Conservation (phyloP, 768 basidiomycete species). For the Termitomyces sp. region DNA sequence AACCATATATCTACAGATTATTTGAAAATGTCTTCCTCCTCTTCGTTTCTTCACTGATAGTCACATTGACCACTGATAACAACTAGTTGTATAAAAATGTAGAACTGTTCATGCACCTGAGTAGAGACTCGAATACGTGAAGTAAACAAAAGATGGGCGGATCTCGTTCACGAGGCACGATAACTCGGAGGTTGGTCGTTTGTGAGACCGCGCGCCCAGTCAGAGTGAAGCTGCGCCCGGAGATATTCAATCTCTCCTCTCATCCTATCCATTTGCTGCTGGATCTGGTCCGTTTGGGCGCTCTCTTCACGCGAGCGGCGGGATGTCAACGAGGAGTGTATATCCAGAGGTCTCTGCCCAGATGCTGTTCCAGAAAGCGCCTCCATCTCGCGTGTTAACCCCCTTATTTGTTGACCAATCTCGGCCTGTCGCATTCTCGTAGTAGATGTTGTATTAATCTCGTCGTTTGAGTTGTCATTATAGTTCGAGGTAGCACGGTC, state of each 20-base stretch:
- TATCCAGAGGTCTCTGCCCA: not conserved
- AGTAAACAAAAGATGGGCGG: not conserved
- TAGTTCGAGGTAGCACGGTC: not conserved
- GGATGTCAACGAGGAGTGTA: not conserved
- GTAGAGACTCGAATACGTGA: no score
- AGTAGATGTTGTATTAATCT: not conserved
- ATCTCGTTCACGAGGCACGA: not conserved
- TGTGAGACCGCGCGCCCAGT: constrained; percentile 15
- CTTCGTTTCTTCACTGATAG: no score
- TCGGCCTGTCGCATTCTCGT: constrained; percentile 10
- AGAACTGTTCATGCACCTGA: no score
- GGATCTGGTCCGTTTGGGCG: constrained; percentile 1
- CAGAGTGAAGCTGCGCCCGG: constrained; percentile 12
- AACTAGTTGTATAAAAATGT: no score
- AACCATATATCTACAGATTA: no score
- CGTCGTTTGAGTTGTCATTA: no score
- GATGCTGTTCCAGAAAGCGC: not conserved
- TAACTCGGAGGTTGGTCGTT: constrained; percentile 21
- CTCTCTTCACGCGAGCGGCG: not conserved
- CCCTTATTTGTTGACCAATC: constrained; percentile 7
- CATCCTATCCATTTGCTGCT: constrained; percentile 15
- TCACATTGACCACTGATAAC: no score
- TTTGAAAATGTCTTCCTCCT: no score
- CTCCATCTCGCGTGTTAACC: constrained; percentile 9
- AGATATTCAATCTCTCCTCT: constrained; percentile 13